Conservation (phyloP, 164 flowering plant genomes). For the Taxillus chinensis region DNA sequence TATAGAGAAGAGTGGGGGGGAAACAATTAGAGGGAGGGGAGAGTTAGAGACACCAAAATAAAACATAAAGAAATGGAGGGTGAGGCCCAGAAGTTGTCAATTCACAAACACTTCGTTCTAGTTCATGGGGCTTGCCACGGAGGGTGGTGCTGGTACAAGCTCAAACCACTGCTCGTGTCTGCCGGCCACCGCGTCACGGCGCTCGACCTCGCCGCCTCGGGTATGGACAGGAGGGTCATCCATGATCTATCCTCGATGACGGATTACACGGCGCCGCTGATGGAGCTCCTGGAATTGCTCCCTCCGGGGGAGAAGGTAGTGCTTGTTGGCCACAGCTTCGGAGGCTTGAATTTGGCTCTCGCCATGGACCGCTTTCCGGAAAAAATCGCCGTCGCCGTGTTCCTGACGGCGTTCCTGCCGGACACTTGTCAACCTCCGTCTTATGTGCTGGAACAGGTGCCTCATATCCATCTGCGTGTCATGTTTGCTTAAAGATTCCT, state of each 20-base stretch:
- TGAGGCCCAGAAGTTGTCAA: background rate
- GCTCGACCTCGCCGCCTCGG: slow-evolving; percentile 7
- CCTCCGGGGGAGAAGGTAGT: slow-evolving; percentile 11
- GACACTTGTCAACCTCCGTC: slow-evolving; percentile 7
- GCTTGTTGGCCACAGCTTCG: slow-evolving; percentile 17
- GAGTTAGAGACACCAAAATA: too few species aligned
- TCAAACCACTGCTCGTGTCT: slow-evolving; percentile 1
- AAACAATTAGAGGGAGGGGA: too few species aligned
- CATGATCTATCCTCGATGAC: background rate
- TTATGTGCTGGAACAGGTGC: slow-evolving; percentile 10
- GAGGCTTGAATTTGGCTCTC: slow-evolving; percentile 7
- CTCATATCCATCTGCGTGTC: background rate
- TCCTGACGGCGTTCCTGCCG: slow-evolving; percentile 10
- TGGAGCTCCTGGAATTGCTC: slow-evolving; percentile 9
- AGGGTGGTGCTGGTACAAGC: slow-evolving; percentile 17
- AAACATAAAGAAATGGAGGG: too few species aligned
- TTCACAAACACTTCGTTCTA: slow-evolving; percentile 6
- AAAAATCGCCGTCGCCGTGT: slow-evolving; percentile 13
- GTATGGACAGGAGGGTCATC: background rate
- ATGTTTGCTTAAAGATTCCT: too few species aligned
- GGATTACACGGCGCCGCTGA: background rate
- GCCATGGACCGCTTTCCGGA: slow-evolving; percentile 16
- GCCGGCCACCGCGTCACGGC: slow-evolving; percentile 10
- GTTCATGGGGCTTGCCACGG: slow-evolving; percentile 13
- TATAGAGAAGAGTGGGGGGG: too few species aligned